These are phyloP conservation scores for Scalesia atractyloides DNA, from an alignment of 129 eudicot species.

Conservation along the genomic window DNA sequence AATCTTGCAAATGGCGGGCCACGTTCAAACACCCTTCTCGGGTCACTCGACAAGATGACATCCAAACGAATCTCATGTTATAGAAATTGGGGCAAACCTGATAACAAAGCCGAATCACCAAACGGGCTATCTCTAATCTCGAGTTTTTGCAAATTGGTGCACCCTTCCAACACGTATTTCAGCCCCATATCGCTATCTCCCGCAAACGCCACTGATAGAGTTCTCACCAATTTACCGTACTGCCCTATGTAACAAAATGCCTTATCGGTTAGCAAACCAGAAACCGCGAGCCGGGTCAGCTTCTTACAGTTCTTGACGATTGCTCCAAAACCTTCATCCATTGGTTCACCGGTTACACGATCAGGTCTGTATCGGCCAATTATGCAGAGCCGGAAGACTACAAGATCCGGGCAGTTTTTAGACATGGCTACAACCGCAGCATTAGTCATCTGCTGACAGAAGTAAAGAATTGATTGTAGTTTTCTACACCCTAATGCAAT, in stretches of 20 bases:
- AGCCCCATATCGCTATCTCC: slow-evolving; percentile 69
- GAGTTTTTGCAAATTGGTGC: slow-evolving; percentile 67
- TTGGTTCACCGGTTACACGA: slow-evolving; percentile 58
- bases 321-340: slow-evolving; percentile 91
- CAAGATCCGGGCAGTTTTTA: slow-evolving; percentile 71
- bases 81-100: slow-evolving; percentile 73
- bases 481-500: slow-evolving; percentile 72
- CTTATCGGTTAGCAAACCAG: slow-evolving; percentile 66
- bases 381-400: slow-evolving; percentile 75
- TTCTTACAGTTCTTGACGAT: slow-evolving; percentile 82
- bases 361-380: slow-evolving; percentile 64
- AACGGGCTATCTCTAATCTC: slow-evolving; percentile 87
- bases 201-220: slow-evolving; percentile 68
- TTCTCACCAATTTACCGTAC: slow-evolving; percentile 70
- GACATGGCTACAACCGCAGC: slow-evolving; percentile 79
- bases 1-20: slow-evolving; percentile 49
- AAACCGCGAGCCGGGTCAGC: slow-evolving; percentile 73
- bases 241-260: slow-evolving; percentile 73
- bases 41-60: slow-evolving; percentile 65
- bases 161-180: slow-evolving; percentile 68
- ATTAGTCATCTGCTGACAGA: slow-evolving; percentile 83
- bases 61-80: slow-evolving; percentile 80
- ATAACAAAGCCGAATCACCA: slow-evolving; percentile 58
- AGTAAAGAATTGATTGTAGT: slow-evolving; percentile 62
- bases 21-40: slow-evolving; percentile 50